Percentiles rank a stretch among this genome's conserved stretches.
Evolutionary conservation across 768 basidiomycete species (phyloP).

Genomic region (Nidula microcarpa): DNA sequence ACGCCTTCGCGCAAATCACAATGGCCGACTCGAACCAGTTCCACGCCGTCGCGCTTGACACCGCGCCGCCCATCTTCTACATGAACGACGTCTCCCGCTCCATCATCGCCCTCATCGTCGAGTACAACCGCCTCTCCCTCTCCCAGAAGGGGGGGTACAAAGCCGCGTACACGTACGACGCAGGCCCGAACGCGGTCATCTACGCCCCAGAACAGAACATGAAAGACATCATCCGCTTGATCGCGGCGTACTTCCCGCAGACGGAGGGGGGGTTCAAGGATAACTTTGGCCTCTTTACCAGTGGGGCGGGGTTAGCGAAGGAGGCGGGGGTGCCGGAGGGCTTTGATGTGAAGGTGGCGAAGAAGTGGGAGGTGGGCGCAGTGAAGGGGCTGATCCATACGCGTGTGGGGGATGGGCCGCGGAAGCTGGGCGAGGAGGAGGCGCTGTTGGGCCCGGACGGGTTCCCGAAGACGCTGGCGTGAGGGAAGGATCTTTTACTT

Average conservation of each 20-base stretch:
- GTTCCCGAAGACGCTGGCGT: constrained; percentile 56
- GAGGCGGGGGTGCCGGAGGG: constrained; percentile 57
- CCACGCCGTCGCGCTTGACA: constrained; percentile 97
- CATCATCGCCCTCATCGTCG: constrained; percentile 88
- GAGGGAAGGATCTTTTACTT: constrained; percentile 1
- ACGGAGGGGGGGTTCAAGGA: constrained; percentile 68
- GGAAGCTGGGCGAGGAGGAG: constrained; percentile 59
- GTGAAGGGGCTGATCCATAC: constrained; percentile 94
- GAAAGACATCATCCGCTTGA: constrained; percentile 69
- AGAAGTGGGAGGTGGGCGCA: constrained; percentile 67
- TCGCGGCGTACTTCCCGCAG: constrained; percentile 87
- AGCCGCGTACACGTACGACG: constrained; percentile 99
- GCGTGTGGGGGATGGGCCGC: constrained; percentile 87
- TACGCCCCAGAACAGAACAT: constrained; percentile 81
- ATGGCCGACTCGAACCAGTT: constrained; percentile 99
- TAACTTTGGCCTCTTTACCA: constrained; percentile 60
- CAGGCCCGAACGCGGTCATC: constrained; percentile 98
- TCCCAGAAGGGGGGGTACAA: constrained; percentile 54
- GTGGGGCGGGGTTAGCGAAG: constrained; percentile 12
- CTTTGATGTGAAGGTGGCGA: constrained; percentile 78
- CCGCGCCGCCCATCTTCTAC: constrained; percentile 97
- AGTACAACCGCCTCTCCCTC: constrained; percentile 82
- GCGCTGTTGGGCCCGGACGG: constrained; percentile 67
- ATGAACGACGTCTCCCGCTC: constrained; percentile 96
- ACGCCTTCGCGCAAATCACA: constrained; percentile 84